Base-by-base conservation (phyloP, 495 filamentous ascomycete genomes). In the Penicillium turbatum region DNA sequence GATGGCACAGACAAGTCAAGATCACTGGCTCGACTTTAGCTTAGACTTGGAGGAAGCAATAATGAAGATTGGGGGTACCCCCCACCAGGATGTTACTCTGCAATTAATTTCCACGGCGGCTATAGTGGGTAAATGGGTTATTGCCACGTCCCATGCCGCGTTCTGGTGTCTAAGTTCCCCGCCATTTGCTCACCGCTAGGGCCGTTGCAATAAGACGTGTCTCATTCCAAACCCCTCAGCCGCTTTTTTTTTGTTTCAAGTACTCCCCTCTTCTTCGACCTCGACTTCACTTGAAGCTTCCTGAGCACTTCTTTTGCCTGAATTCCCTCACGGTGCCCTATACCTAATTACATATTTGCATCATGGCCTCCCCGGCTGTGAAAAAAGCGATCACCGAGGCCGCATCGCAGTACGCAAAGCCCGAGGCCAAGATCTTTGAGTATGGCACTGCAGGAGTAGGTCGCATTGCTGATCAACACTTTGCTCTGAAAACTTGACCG, bases 381-480 rank as follows among this genome's bases (percentile, higher is more conserved):
- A 71, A 72, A 57, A 64, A 74, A 63, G 74, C 74, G 31, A 76
- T 77, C 64, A 46, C 69, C 42, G 66, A 72, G 49, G 74, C 74
- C 24, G 72, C 72, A 36, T 57, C 64, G 57, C 70, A 74, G 48
- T 77, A 78, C 55, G 79, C 86, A 24, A 90, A 89, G 70, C 83
- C 87, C 3, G 78, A 79, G 48, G 86, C 82, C 41, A 81, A 75
- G 54, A 72, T 82, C 29, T 97, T 95, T 73, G 80, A 85, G 58
- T 99, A 99, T 82, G 93, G 93, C 60, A 99, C 93, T 43, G 95
- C 93, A 32, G 93, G 93, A 46, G 85, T 88, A 75, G 71, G 85
- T 78, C 42, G 45, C 50, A 37, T 56, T 44, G 24, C 51, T 27
- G 27, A 19, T 15, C 16, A 43, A 43, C 19, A 32, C 7, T 13